Evolutionary conservation across 768 basidiomycete genomes (phyloP), one percentile per base, ranked within the genome.

Genomic region (Austroboletus eburneus): DNA sequence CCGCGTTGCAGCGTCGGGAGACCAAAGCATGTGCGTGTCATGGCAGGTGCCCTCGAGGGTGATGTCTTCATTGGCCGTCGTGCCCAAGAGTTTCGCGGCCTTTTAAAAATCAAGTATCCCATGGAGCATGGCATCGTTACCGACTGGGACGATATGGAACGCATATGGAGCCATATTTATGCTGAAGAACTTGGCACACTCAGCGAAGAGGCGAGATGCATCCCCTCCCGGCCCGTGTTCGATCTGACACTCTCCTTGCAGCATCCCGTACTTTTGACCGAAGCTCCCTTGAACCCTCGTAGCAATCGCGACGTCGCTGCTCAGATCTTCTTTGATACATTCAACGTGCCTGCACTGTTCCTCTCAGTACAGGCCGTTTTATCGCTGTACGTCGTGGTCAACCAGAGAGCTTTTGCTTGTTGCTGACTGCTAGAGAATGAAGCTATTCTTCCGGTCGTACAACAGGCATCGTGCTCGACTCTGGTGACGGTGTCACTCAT

Each of bases 91-190:
- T 87, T 92, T 55, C 77, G 96, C 44, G 96, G 96, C 9, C 73
- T 99, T 55, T 75, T 99, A 56, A 95, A 95, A 77, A 94, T 98
- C 59, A 95, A 94, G 68, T 99, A 98, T 64, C 96, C 96, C 22
- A 97, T 99, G 85, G 91, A 95, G 65, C 96, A 98, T 66, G 96
- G 96, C 12, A 93, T 99, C 49, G 96, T 99, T 9, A 95, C 90
- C 30, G 91, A 99, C 72, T 99, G 96, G 95, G 96, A 99, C 64
- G 96, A 99, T 63, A 99, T 99, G 96, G 96, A 99, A 67, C 83
- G 90, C 50, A 97, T 99, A 77, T 99, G 96, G 96, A 87, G 79
- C 55, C 94, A 91, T 86, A 88, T 98, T 39, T 99, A 97, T 64
- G 85, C 89, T 18, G 93, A 98, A 64, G 95, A 96, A 63, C 73